Conservation (phyloP, 805 yeast genomes). For the Saccharomycopsis fodiens region DNA sequence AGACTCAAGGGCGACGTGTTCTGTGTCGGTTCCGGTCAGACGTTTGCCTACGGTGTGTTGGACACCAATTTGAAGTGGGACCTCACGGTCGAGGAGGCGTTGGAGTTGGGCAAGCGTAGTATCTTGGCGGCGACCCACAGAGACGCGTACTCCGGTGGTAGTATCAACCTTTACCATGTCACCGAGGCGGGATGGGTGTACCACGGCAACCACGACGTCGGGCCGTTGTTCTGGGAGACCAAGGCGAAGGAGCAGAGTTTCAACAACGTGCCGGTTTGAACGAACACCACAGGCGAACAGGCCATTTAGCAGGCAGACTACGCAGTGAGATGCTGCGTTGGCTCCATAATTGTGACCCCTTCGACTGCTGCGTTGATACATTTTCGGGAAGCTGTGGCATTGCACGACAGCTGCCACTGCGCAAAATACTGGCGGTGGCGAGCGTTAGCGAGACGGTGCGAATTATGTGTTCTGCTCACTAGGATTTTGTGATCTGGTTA, state of each 20-base stretch:
- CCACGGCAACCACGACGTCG: conserved; percentile 94
- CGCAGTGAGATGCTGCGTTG: too few species aligned
- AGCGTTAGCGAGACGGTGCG: too few species aligned
- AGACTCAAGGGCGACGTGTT: conserved; percentile 90
- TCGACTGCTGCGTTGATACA: too few species aligned
- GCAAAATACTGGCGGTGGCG: too few species aligned
- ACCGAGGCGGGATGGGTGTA: conserved; percentile 91
- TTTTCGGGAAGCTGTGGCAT: too few species aligned
- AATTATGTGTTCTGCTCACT: too few species aligned
- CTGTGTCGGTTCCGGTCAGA: conserved; percentile 98
- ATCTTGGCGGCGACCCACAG: conserved; percentile 97
- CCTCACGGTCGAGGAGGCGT: conserved; percentile 84
- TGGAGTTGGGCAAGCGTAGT: conserved; percentile 89
- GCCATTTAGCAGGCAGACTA: too few species aligned
- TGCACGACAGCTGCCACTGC: too few species aligned
- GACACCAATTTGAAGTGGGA: conserved; percentile 94
- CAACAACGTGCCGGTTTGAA: conserved; percentile 65
- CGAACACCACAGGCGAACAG: too few species aligned
- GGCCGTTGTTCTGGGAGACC: conserved; percentile 83
- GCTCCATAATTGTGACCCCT: too few species aligned
- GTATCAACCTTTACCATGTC: conserved; percentile 87
- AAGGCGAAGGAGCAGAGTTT: conserved; percentile 85
- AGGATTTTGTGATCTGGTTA: too few species aligned
- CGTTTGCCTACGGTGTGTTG: conserved; percentile 96
- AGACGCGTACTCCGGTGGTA: conserved; percentile 98